phyloP scores from a whole-genome alignment of 345 rosid genomes.

The Populus ilicifolia region DNA sequence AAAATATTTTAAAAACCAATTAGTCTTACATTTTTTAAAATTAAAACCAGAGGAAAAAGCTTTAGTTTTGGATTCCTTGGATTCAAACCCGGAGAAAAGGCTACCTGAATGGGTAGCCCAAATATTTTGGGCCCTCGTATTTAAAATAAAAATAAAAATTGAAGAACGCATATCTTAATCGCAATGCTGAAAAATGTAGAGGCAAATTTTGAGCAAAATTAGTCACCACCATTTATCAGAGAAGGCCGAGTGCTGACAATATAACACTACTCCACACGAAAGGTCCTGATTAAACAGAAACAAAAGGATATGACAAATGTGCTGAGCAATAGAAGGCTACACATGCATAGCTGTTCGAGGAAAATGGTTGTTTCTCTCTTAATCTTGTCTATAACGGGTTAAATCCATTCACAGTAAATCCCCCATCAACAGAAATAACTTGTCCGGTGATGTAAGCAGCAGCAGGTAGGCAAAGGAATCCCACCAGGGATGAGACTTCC shows the following conservation, averaged over 20 bases:
- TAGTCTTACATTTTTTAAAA: no score
- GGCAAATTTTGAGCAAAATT: neutral
- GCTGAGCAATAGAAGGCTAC: neutral
- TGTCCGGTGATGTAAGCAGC: slow-evolving; percentile 79
- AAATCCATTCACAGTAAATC: slow-evolving; percentile 47
- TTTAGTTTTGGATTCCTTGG: neutral
- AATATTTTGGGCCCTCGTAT: no score
- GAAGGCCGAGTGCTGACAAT: neutral
- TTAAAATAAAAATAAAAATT: no score
- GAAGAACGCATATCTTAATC: no score
- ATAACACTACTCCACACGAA: neutral
- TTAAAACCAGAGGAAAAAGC: neutral
- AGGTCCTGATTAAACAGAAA: neutral
- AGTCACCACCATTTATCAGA: neutral
- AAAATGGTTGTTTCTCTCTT: neutral
- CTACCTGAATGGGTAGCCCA: no score
- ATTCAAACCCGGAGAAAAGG: neutral
- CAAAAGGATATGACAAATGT: neutral
- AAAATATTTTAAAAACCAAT: no score
- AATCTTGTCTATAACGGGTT: slow-evolving; percentile 22
- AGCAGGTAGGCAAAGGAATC: slow-evolving; percentile 70
- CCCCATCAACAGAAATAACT: slow-evolving; percentile 63
- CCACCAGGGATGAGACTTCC: slow-evolving; percentile 68
- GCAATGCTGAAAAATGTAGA: neutral
- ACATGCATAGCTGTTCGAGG: neutral